A percentile compares a stretch with the other conserved stretches of the same genome.
phyloP scores from a whole-genome alignment of 1,284 basidiomycete genomes.

The Omphalotus olearius region DNA sequence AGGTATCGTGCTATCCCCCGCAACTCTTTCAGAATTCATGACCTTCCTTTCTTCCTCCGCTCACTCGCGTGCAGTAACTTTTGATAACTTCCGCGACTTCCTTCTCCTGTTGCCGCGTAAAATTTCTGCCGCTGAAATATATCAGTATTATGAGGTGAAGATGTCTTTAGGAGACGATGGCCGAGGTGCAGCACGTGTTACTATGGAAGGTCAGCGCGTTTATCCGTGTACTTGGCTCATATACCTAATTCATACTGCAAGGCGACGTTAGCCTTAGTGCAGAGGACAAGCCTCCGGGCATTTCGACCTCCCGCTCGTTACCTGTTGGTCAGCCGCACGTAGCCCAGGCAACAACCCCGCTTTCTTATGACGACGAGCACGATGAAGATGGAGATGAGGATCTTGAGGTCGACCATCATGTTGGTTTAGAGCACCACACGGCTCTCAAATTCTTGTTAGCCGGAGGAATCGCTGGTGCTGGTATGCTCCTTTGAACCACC shows the following conservation, averaged over 20 bases:
- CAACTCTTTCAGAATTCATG: slow-evolving; percentile 77
- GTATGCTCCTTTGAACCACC: slow-evolving; percentile 38
- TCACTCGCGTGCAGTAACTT: slow-evolving; percentile 69
- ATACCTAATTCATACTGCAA: slow-evolving; percentile 28
- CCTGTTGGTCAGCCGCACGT: slow-evolving; percentile 13
- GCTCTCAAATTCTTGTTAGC: slow-evolving; percentile 90
- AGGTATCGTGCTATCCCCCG: slow-evolving; percentile 70
- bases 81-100: slow-evolving; percentile 88
- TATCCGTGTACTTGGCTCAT: slow-evolving; percentile 8
- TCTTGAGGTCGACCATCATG: slow-evolving; percentile 58
- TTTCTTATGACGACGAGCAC: slow-evolving; percentile 31
- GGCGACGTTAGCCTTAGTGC: slow-evolving; percentile 74
- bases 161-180: slow-evolving; percentile 74
- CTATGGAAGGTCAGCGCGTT: slow-evolving; percentile 73
- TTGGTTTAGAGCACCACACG: slow-evolving; percentile 66
- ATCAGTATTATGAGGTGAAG: slow-evolving; percentile 79
- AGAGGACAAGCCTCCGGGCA: slow-evolving; percentile 50
- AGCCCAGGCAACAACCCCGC: slow-evolving; percentile 32
- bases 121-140: slow-evolving; percentile 82
- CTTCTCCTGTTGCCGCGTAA: slow-evolving; percentile 82
- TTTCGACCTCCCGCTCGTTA: slow-evolving; percentile 17
- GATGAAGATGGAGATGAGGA: slow-evolving; percentile 33
- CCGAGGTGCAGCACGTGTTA: slow-evolving; percentile 72
- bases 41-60: slow-evolving; percentile 68
- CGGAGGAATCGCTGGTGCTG: slow-evolving; percentile 91